Evolutionary conservation across 2,329 filamentous ascomycete genomes (phyloP).

Genomic region (Pseudogymnoascus sp.): DNA sequence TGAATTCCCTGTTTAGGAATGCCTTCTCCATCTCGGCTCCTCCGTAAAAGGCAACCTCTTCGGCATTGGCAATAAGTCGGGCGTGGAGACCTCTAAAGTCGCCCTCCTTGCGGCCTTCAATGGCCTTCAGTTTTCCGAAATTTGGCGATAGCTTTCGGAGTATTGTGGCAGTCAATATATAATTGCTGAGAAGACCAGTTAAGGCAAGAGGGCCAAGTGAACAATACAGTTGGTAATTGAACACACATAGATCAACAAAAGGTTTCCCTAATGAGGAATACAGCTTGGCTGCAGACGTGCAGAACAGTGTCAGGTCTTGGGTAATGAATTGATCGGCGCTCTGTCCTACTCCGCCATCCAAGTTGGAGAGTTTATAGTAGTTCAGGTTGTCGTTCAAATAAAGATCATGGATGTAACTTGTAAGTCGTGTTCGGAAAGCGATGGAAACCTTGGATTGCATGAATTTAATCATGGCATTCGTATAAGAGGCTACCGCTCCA

Average conservation of each 20-base stretch:
- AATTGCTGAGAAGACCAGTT: slow-evolving; percentile 80
- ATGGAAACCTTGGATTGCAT: slow-evolving; percentile 97
- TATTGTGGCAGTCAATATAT: slow-evolving; percentile 87
- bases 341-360: slow-evolving; percentile 87
- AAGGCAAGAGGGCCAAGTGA: slow-evolving; percentile 84
- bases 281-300: slow-evolving; percentile 79
- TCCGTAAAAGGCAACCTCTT: slow-evolving; percentile 96
- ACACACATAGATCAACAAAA: slow-evolving; percentile 91
- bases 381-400: slow-evolving; percentile 93
- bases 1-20: slow-evolving; percentile 86
- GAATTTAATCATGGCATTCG: slow-evolving; percentile 98
- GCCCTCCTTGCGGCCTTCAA: slow-evolving; percentile 89
- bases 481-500: slow-evolving; percentile 88
- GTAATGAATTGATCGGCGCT: slow-evolving; percentile 96
- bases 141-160: slow-evolving; percentile 83
- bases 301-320: slow-evolving; percentile 92
- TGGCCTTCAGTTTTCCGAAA: slow-evolving; percentile 93
- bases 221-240: slow-evolving; percentile 94
- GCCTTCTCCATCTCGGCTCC: slow-evolving; percentile 92
- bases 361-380: slow-evolving; percentile 89
- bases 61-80: slow-evolving; percentile 88
- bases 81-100: slow-evolving; percentile 90
- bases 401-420: slow-evolving; percentile 92
- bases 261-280: slow-evolving; percentile 98
- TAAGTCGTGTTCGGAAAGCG: slow-evolving; percentile 89